Evolutionary conservation across 768 basidiomycete genomes (phyloP), one percentile per base, ranked within the genome.

Genomic region (Kwoniella europaea): DNA sequence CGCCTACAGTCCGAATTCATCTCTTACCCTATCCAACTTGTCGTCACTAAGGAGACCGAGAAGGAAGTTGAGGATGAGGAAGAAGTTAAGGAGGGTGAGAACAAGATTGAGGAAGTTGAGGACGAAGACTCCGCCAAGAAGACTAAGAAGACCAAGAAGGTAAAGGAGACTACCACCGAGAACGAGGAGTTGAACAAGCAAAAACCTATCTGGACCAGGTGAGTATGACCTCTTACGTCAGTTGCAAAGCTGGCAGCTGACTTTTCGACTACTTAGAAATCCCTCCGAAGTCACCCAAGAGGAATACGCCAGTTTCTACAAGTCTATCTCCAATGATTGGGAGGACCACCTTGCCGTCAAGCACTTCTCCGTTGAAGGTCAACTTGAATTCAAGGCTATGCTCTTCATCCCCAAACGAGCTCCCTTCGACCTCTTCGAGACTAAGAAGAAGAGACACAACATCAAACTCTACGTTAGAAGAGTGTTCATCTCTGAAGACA

Each of bases 401-500:
- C 90, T 99, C 79, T 99, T 89, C 87, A 87, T 98, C 74, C 96
- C 96, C 76, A 98, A 97, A 86, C 94, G 94, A 71, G 97, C 96
- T 55, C 97, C 97, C 63, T 98, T 98, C 86, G 97, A 99, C 83
- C 91, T 99, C 84, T 99, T 99, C 87, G 97, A 99, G 88, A 92
- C 92, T 71, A 98, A 99, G 91, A 98, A 98, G 92, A 98, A 98
- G 90, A 93, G 96, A 82, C 98, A 98, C 89, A 98, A 98, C 91
- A 98, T 99, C 89, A 99, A 99, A 87, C 94, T 99, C 84, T 99
- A 98, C 84, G 97, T 99, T 79, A 93, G 97, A 88, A 94, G 97
- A 68, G 96, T 98, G 82, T 98, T 99, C 89, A 98, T 99, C 89
- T 98, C 97, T 93, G 97, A 99, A 86, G 98, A 96, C 85, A 96